Conservation (phyloP, 2,329 filamentous ascomycete species). For the Cercospora sp. region DNA sequence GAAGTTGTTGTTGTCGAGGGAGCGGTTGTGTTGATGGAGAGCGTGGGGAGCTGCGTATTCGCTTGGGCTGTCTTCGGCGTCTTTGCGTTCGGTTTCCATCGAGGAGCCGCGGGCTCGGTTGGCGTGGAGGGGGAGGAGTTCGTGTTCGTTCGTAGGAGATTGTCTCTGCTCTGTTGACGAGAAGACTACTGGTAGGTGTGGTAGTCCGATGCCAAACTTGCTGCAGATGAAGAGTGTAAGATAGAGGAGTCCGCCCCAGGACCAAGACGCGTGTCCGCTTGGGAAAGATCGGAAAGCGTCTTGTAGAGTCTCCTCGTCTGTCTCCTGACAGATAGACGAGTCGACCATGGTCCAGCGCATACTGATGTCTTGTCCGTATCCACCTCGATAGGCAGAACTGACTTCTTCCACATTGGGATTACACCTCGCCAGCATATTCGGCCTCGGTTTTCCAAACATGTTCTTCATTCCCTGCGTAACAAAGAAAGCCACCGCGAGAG, state of each 20-base stretch:
- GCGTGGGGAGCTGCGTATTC: background rate
- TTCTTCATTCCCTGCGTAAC: constrained; percentile 85
- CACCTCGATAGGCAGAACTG: constrained; percentile 61
- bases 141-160: constrained; percentile 22
- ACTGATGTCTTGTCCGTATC: constrained; percentile 53
- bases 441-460: constrained; percentile 63
- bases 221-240: constrained; percentile 82
- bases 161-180: constrained; percentile 35
- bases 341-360: constrained; percentile 68
- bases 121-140: constrained; percentile 33
- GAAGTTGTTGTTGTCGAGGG: background rate
- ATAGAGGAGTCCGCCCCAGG: constrained; percentile 79
- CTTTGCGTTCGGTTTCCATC: constrained; percentile 19
- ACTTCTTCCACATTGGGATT: constrained; percentile 68
- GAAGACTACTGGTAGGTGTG: constrained; percentile 58
- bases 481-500: constrained; percentile 71
- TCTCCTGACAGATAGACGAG: constrained; percentile 72
- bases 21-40: background rate
- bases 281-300: constrained; percentile 87
- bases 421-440: constrained; percentile 69
- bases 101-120: constrained; percentile 22
- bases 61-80: constrained; percentile 8
- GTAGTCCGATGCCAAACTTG: constrained; percentile 74
- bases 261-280: constrained; percentile 71
- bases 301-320: constrained; percentile 60